Base-by-base conservation (phyloP, 2,329 filamentous ascomycete species). In the Cercospora sojina region DNA sequence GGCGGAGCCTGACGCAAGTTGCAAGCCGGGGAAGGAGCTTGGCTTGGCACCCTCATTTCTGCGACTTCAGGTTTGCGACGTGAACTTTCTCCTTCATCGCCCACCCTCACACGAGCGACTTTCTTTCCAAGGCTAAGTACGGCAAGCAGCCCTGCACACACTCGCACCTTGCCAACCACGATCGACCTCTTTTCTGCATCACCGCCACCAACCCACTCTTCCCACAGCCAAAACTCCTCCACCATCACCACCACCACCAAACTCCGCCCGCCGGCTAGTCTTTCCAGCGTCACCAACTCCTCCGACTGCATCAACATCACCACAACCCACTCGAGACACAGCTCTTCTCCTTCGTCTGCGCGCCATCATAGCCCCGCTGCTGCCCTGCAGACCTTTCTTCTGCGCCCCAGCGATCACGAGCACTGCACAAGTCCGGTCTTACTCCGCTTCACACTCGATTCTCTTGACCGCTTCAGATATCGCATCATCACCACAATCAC, bases 381-480 rank as follows among this genome's bases (percentile, higher is more conserved):
- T 53, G 35, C 35, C 7, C n/a, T 25, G 43, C 59, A 64, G 27
- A 59, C 27, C 56, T 59, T 35, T 13, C 56, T 59, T 51, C 55
- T 59, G 35, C 38, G 18, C 32, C 27, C 18, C 53, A 31, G 32
- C 62, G 47, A 56, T 62, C 59, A 51, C 60, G 60, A 62, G 51
- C 57, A 61, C 25, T 56, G 51, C 32, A 53, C 49, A 57, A 31
- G 35, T 23, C 18, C 49, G 32, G 49, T 35, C 35, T 7, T 31
- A 29, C 47, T 57, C 23, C 53, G 35, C 53, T 57, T 27, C 27
- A 49, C 47, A 43, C 29, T 56, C 57, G 63, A 55, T 43, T 35
- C 31, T 63, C 62, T 49, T 56, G 32, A 32, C 64, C 67, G 64
- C 67, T 64, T 69, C 69, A 65, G 67, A 68, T 49, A 49, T 23